Evolutionary conservation across 1,139 yeast species (phyloP), one percentile per base, ranked within the genome.

Genomic region (Hemisphaericaspora xylofermentans): DNA sequence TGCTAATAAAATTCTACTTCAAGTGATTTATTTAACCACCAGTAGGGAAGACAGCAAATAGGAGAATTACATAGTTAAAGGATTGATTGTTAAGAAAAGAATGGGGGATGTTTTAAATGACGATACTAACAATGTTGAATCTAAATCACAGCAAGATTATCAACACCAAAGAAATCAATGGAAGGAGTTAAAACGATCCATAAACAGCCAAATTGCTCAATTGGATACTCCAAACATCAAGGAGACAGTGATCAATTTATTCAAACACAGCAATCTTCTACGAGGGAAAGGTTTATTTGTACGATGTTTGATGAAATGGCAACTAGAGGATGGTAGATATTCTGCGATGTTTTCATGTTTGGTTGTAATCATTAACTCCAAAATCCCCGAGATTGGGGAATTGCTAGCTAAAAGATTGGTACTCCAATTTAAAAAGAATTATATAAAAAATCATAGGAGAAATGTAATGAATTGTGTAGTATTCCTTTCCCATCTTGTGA

Each of bases 371-470:
- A 45, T 88, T 15, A 85, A 87, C 58, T 74, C 84, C 6, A 81
- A 84, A 52, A 57, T 87, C 5, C 94, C 95, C 0, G 76, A 76
- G 33, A 64, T 88, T 18, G 96, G 96, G 1, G 75, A 74, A 43
- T 57, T 84, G 4, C 48, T 87, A 28, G 59, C 73, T 0, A 58
- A 71, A 6, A 66, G 95, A 47, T 61, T 84, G 24, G 64, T 85
- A 1, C 54, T 83, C 3, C 82, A 74, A 44, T 86, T 87, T 59
- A 71, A 84, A 37, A 71, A 74, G 48, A 72, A 75, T 2, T 84
- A 70, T 56, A 64, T 71, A 46, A 58, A 68, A 17, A 74, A 78
- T 49, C 75, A 82, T 52, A 72, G 70, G 44, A 49, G 55, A 0
- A 54, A 57, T 3, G 78, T 82, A 42, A 56, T 64, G 14, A 61